A percentile compares a stretch with the other conserved stretches of the same genome.
These are phyloP conservation scores for Verticillium dahliae DNA, from an alignment of 2,329 filamentous ascomycete species.

Conservation along the genomic window DNA sequence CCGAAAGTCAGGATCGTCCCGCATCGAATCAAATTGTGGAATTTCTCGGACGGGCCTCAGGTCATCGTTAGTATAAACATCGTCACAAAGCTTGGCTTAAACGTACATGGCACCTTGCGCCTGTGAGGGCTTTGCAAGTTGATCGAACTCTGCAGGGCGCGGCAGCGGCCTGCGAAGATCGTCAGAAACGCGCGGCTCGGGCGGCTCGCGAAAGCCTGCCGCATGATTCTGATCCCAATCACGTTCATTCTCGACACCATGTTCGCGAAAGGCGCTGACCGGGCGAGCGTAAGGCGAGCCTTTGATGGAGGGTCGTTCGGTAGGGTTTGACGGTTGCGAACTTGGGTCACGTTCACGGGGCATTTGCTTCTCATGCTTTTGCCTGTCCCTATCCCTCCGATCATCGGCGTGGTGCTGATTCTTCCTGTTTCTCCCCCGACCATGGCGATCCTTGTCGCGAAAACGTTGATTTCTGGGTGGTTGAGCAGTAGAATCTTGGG, in stretches of 20 bases:
- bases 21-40: slow-evolving; percentile 29
- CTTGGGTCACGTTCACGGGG: background rate
- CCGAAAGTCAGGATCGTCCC: slow-evolving; percentile 37
- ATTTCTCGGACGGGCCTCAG: slow-evolving; percentile 31
- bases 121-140: slow-evolving; percentile 38
- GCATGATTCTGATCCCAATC: slow-evolving; percentile 31
- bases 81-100: slow-evolving; percentile 33
- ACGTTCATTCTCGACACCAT: background rate
- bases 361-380: background rate
- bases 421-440: background rate
- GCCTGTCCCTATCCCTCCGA: background rate
- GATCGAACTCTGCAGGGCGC: slow-evolving; percentile 27
- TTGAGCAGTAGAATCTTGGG: background rate
- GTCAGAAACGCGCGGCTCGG: slow-evolving; percentile 29
- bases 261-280: background rate
- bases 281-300: background rate
- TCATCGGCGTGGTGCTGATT: background rate
- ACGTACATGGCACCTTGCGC: slow-evolving; percentile 35
- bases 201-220: slow-evolving; percentile 29
- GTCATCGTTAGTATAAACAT: slow-evolving; percentile 26
- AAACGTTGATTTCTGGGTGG: background rate
- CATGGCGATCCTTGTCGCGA: background rate
- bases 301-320: background rate
- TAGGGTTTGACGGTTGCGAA: background rate
- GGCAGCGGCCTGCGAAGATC: slow-evolving; percentile 39